phyloP scores from a whole-genome alignment of 768 basidiomycete genomes.

The Calocybe gangraenosa region DNA sequence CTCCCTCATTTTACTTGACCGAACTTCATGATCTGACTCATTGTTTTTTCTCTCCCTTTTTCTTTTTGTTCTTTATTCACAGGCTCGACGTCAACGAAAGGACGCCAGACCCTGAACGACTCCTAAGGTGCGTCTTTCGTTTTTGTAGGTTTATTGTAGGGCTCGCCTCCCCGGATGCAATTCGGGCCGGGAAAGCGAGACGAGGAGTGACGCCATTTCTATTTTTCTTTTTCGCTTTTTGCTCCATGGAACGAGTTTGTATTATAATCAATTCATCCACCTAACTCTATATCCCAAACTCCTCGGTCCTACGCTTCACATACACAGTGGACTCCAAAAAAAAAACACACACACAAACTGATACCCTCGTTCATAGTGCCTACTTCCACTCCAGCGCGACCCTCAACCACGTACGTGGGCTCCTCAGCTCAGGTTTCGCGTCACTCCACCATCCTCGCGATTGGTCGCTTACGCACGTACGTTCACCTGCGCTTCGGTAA shows the following conservation, averaged over 20 bases:
- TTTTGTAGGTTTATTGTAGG: neutral
- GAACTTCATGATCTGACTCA: neutral
- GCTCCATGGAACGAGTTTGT: too few relatives aligned
- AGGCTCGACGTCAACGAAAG: constrained; percentile 75
- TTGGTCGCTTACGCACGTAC: constrained; percentile 92
- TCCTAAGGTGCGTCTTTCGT: constrained; percentile 55
- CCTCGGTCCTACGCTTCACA: neutral
- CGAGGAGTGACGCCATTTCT: too few relatives aligned
- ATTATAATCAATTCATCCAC: too few relatives aligned
- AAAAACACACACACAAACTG: too few relatives aligned
- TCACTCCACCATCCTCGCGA: constrained; percentile 86
- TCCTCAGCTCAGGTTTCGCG: constrained; percentile 91
- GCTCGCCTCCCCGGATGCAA: constrained; percentile 1
- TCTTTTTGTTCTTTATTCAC: too few relatives aligned
- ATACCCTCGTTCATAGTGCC: constrained; percentile 46
- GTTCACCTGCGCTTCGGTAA: constrained; percentile 71
- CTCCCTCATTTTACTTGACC: neutral
- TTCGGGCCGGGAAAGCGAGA: too few relatives aligned
- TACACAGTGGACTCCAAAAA: too few relatives aligned
- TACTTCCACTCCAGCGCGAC: constrained; percentile 97
- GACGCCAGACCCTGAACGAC: constrained; percentile 83
- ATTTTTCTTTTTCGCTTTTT: neutral
- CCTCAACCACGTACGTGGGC: constrained; percentile 84
- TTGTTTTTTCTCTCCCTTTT: constrained; percentile 7
- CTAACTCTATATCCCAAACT: neutral